phyloP scores from a whole-genome alignment of 2,329 filamentous ascomycete species.

The Fusarium algeriense region DNA sequence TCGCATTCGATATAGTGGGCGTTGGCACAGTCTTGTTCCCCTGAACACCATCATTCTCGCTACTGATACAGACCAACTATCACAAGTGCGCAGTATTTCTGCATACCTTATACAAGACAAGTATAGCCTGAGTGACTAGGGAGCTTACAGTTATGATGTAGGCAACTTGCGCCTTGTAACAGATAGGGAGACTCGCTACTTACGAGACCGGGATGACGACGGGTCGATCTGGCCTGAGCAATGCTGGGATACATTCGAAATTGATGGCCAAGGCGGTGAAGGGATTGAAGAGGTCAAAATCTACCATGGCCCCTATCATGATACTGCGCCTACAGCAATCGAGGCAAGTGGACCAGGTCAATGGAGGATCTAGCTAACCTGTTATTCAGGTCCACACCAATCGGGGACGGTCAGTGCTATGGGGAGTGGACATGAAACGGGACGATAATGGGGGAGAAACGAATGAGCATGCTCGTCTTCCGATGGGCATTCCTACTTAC shows the following conservation, averaged over 20 bases:
- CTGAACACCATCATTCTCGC: accelerated
- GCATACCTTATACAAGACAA: background rate
- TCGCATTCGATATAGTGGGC: background rate
- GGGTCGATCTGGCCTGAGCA: background rate
- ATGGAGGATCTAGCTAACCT: too few species aligned
- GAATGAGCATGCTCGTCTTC: too few species aligned
- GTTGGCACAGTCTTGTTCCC: background rate
- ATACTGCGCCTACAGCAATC: background rate
- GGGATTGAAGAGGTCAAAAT: accelerated
- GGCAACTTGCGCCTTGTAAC: background rate
- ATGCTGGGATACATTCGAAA: background rate
- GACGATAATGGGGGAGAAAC: accelerated
- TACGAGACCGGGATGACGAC: accelerated
- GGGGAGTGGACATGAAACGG: background rate
- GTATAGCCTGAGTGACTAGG: accelerated
- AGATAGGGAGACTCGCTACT: accelerated
- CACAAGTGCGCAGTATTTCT: background rate
- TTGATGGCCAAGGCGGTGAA: accelerated
- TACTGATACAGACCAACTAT: accelerated
- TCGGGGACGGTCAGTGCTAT: background rate
- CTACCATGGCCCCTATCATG: accelerated
- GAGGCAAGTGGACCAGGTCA: background rate
- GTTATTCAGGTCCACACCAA: background rate
- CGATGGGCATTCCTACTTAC: accelerated
- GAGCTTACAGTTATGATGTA: background rate